Conservation (phyloP, 495 filamentous ascomycete species). For the Hypoxylon cercidicola region DNA sequence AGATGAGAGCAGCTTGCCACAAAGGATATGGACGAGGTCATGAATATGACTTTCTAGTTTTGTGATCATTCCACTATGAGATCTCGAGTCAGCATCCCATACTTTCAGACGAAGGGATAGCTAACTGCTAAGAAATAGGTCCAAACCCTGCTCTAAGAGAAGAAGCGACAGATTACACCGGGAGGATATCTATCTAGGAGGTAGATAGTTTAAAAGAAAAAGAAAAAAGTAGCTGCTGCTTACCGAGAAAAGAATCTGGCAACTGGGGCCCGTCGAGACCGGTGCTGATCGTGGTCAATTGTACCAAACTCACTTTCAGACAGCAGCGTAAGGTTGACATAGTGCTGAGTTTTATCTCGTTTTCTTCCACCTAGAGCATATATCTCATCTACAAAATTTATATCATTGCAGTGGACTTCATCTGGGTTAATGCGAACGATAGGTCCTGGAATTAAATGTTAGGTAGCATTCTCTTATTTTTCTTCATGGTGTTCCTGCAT, state of each 20-base stretch:
- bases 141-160: not conserved
- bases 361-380: constrained; percentile 44
- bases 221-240: not conserved
- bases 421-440: constrained; percentile 52
- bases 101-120: not conserved
- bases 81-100: not conserved
- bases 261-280: constrained; percentile 50
- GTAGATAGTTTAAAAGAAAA: not conserved
- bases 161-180: not conserved
- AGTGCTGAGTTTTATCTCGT: constrained; percentile 46
- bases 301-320: constrained; percentile 53
- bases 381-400: constrained; percentile 46
- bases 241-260: constrained; percentile 57
- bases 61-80: constrained; percentile 37
- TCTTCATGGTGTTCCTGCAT: not conserved
- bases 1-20: constrained; percentile 19
- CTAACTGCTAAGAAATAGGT: not conserved
- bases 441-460: constrained; percentile 40
- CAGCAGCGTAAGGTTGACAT: constrained; percentile 25
- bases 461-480: not conserved
- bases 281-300: constrained; percentile 57
- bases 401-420: constrained; percentile 48
- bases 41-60: constrained; percentile 49
- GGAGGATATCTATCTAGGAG: too few relatives aligned
- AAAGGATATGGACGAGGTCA: constrained; percentile 29